Base-by-base conservation (phyloP, 2,329 filamentous ascomycete genomes). In the Acrocalymma vagum region DNA sequence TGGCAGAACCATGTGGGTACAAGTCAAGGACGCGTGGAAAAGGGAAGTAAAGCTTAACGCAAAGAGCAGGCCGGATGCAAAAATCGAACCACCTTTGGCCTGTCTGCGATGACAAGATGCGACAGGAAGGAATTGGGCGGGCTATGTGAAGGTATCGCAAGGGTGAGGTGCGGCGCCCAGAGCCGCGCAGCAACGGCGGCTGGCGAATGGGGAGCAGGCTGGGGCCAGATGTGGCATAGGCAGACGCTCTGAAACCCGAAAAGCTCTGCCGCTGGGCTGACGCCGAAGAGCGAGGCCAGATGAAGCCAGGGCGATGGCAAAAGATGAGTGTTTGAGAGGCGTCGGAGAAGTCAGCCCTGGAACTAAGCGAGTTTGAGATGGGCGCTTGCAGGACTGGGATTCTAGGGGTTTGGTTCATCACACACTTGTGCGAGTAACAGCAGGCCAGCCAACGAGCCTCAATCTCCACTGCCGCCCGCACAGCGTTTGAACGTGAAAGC, bases 41-140 rank as follows among this genome's bases (percentile, higher is more conserved):
- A 44, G 33, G 27, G 41, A 50, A 56, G 41, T 21, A 50, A 53
- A 52, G 50, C 55, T 57, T 55, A 60, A 55, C 52, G 48, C 52
- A 58, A 47, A 52, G 46, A 59, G 57, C 58, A 57, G 59, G 55
- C 58, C 51, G 38, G 58, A 56, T 53, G 51, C 55, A 65, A 48
- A 61, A 60, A 58, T 70, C 65, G 59, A 51, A 68, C 65, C 60
- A 70, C 52, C 41, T n/a, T 57, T 51, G 36, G 42, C 47, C 45
- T 43, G 42, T 47, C 54, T 42, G 48, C 52, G 50, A 42, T 40
- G 43, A 43, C 48, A 57, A 56, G 56, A 53, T 67, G 66, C 51
- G 58, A 68, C 65, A 60, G 41, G 41, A 55, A 53, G 42, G 45
- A 53, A 48, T 51, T n/a, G 42, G 47, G 49, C 48, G 45, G 54